Evolutionary conservation across 192 early-diverging fungal genomes (phyloP).

Genomic region (Polychytrium aggregatum): DNA sequence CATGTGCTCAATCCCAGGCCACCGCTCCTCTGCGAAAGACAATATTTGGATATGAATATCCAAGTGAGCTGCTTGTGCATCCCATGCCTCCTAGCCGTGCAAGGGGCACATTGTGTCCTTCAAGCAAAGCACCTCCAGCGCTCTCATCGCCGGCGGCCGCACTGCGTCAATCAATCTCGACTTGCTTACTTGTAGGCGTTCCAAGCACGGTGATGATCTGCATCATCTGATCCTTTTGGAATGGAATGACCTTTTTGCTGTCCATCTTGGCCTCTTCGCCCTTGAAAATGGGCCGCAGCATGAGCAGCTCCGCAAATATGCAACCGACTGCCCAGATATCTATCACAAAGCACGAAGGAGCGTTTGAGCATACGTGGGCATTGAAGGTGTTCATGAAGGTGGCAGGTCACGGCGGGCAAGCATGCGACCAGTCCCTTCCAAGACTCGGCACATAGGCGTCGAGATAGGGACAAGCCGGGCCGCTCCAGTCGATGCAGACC

Average conservation of each 20-base stretch:
- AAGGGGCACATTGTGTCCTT: not conserved
- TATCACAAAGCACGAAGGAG: no score
- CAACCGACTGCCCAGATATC: conserved; percentile 97
- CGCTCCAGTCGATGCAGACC: no score
- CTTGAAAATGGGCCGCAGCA: conserved; percentile 86
- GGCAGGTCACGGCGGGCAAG: no score
- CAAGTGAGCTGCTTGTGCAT: no score
- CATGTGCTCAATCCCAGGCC: conserved; percentile 22
- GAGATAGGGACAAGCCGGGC: no score
- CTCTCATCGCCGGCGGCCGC: no score
- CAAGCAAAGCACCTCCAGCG: not conserved
- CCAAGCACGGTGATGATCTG: conserved; percentile 89
- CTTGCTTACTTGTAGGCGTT: conserved; percentile 57
- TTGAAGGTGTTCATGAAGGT: conserved; percentile 5
- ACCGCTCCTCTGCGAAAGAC: conserved; percentile 22
- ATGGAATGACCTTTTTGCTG: conserved; percentile 37
- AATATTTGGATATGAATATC: conserved; percentile 4
- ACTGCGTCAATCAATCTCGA: no score
- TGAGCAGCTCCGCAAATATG: conserved; percentile 91
- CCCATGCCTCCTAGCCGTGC: no score
- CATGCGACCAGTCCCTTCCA: no score
- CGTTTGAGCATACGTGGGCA: no score
- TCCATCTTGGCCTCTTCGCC: conserved; percentile 76
- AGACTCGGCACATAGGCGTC: no score
- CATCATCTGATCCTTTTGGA: conserved; percentile 59